Percentiles rank a stretch among this genome's conserved stretches.
phyloP scores from a whole-genome alignment of 2,329 filamentous ascomycete genomes.

The Talaromyces sp. region DNA sequence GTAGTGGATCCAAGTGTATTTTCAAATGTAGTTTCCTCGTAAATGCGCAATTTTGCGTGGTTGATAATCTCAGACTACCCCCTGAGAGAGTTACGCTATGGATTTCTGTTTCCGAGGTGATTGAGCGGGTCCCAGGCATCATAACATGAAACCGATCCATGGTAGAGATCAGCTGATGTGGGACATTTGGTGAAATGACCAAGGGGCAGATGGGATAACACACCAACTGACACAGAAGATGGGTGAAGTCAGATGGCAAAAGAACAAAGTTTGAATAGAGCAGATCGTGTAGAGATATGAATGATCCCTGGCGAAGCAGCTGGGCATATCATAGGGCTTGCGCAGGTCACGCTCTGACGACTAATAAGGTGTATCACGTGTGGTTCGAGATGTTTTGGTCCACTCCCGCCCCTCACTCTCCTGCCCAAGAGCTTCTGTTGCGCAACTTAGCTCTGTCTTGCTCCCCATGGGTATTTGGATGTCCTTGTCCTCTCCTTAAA shows the following conservation, averaged over 20 bases:
- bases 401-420: constrained; percentile 23
- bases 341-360: constrained; percentile 7
- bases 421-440: constrained; percentile 12
- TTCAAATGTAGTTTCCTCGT: no score
- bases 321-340: constrained; percentile 8
- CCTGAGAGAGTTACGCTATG: no score
- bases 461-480: constrained; percentile 1
- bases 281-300: not conserved
- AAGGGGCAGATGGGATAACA: not conserved
- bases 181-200: not conserved
- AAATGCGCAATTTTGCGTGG: not conserved
- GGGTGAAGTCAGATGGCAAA: not conserved
- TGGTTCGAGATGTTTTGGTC: constrained; percentile 28
- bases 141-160: not conserved
- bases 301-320: not conserved
- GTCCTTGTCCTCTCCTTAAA: constrained; percentile 1
- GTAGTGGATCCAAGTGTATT: no score
- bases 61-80: no score
- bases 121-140: not conserved
- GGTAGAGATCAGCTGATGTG: constrained; percentile 3
- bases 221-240: not conserved
- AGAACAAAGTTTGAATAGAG: not conserved
- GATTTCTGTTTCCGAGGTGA: not conserved
- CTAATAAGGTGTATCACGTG: constrained; percentile 27
- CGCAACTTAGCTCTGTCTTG: not conserved